Conservation (phyloP, 257 asterid species). For the Primulina tabacum region DNA sequence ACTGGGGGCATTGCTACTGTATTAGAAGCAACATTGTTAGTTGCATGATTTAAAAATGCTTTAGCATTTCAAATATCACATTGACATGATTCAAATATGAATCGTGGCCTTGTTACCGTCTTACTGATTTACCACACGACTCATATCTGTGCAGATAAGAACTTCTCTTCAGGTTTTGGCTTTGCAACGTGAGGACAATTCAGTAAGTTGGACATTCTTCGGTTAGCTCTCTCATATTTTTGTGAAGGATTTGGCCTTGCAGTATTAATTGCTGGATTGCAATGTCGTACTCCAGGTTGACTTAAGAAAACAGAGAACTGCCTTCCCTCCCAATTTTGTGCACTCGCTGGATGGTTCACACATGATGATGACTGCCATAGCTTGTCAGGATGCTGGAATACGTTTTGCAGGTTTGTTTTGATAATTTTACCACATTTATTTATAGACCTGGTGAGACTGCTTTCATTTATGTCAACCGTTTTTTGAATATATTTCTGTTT, state of each 20-base stretch:
- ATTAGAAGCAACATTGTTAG: neutral
- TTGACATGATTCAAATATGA: neutral
- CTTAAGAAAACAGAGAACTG: slow-evolving; percentile 80
- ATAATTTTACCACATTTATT: neutral
- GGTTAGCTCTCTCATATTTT: slow-evolving; percentile 13
- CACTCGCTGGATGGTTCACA: slow-evolving; percentile 93
- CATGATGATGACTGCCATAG: slow-evolving; percentile 99
- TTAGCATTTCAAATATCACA: slow-evolving; percentile 10
- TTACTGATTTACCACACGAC: slow-evolving; percentile 22
- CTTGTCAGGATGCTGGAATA: slow-evolving; percentile 84
- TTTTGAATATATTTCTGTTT: too few relatives aligned
- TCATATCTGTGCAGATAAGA: slow-evolving; percentile 59
- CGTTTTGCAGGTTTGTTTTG: slow-evolving; percentile 70
- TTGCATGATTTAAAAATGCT: neutral
- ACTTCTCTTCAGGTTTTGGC: slow-evolving; percentile 92
- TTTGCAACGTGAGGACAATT: slow-evolving; percentile 71
- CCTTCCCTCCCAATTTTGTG: slow-evolving; percentile 96
- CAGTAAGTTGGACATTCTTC: slow-evolving; percentile 42
- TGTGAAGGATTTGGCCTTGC: slow-evolving; percentile 20
- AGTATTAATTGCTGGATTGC: slow-evolving; percentile 19
- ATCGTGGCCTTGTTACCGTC: neutral
- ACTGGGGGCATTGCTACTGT: neutral
- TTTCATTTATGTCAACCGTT: neutral
- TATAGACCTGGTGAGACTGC: neutral
- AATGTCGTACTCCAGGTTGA: slow-evolving; percentile 54